Percentiles rank a stretch among this genome's conserved stretches.
phyloP scores from a whole-genome alignment of 2,329 filamentous ascomycete species.

The Ceratocystis cacaofunesta region DNA sequence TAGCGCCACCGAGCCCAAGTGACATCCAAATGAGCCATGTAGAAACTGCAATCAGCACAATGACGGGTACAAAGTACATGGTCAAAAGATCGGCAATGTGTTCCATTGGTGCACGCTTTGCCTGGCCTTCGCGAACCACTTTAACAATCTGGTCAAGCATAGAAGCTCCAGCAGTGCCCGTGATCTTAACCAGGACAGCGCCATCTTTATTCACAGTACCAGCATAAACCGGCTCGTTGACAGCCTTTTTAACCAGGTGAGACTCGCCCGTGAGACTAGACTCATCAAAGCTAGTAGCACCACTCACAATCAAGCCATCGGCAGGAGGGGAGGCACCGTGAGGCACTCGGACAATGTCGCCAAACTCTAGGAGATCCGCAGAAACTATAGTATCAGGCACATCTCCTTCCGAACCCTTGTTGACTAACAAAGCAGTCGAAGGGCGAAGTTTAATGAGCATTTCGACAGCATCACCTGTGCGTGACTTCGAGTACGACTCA shows the following conservation, averaged over 20 bases:
- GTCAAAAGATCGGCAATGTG: conserved; percentile 59
- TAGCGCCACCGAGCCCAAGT: conserved; percentile 42
- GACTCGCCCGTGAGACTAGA: conserved; percentile 78
- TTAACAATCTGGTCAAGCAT: conserved; percentile 71
- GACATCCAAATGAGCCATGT: conserved; percentile 61
- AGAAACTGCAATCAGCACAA: conserved; percentile 51
- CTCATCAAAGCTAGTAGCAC: conserved; percentile 64
- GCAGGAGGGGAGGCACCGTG: conserved; percentile 74
- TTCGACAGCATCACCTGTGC: conserved; percentile 72
- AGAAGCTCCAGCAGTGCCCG: conserved; percentile 49
- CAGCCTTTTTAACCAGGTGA: conserved; percentile 45
- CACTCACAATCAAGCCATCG: conserved; percentile 54
- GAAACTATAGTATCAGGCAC: conserved; percentile 29
- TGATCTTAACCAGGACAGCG: conserved; percentile 48
- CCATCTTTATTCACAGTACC: conserved; percentile 60
- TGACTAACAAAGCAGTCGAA: conserved; percentile 56
- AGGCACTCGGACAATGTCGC: conserved; percentile 58
- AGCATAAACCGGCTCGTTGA: conserved; percentile 51
- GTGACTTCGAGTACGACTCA: conserved; percentile 84
- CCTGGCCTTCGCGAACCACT: conserved; percentile 63
- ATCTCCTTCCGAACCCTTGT: conserved; percentile 27
- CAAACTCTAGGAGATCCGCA: conserved; percentile 59
- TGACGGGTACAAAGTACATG: conserved; percentile 60
- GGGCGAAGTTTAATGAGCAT: conserved; percentile 66
- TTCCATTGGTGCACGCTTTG: conserved; percentile 60